A percentile compares a stretch with the other conserved stretches of the same genome.
Conservation (phyloP, 2,329 filamentous ascomycete genomes). For the Lecanicillium sp. region DNA sequence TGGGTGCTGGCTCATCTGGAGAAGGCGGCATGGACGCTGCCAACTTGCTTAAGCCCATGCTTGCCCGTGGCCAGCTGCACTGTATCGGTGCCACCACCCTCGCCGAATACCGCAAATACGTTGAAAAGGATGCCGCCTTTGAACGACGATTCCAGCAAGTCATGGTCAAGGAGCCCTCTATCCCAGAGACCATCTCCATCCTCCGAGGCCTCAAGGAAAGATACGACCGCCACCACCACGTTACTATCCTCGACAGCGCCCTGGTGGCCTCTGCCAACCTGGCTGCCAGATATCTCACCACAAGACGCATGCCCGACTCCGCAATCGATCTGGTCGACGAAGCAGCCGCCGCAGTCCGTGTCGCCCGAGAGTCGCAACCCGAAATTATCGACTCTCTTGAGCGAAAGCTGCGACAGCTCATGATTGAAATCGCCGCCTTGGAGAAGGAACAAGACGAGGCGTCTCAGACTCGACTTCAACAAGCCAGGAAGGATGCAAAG, state of each 20-base stretch:
- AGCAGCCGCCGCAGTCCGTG: slow-evolving; percentile 90
- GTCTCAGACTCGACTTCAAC: slow-evolving; percentile 72
- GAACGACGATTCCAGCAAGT: slow-evolving; percentile 99
- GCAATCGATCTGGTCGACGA: slow-evolving; percentile 96
- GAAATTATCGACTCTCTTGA: slow-evolving; percentile 94
- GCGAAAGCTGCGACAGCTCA: slow-evolving; percentile 78
- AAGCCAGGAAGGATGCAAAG: slow-evolving; percentile 82
- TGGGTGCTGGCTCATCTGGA: slow-evolving; percentile 91
- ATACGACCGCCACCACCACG: slow-evolving; percentile 97
- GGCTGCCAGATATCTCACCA: slow-evolving; percentile 87
- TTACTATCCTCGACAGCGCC: slow-evolving; percentile 90
- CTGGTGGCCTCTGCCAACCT: slow-evolving; percentile 88
- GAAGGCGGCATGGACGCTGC: slow-evolving; percentile 98
- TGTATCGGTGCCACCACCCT: slow-evolving; percentile 97
- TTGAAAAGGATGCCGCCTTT: slow-evolving; percentile 96
- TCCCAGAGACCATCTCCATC: slow-evolving; percentile 90
- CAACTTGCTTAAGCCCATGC: slow-evolving; percentile 96
- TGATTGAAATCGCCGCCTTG: slow-evolving; percentile 95
- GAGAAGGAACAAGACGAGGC: slow-evolving; percentile 92
- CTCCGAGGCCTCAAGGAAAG: slow-evolving; percentile 97
- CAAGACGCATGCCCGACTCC: slow-evolving; percentile 85
- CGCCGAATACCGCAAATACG: slow-evolving; percentile 95
- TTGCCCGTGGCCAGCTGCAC: slow-evolving; percentile 91
- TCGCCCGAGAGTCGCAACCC: slow-evolving; percentile 91
- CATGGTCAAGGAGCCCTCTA: slow-evolving; percentile 85